These are phyloP conservation scores for Prosopis cineraria DNA, from an alignment of 306 rosid genomes.

Conservation along the genomic window DNA sequence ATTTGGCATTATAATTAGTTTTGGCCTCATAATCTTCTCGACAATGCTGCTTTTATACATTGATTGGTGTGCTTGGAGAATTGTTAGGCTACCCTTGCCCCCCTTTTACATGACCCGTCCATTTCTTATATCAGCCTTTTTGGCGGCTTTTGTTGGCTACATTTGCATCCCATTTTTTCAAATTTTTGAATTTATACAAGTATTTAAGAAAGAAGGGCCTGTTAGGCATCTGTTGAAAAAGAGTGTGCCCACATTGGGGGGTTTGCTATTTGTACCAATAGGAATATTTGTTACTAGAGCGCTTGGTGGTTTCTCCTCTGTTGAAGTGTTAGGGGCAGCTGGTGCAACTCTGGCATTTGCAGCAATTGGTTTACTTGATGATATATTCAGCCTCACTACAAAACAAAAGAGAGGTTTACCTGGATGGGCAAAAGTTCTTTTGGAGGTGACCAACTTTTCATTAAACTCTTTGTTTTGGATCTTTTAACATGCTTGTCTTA, in stretches of 20 bases:
- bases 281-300: slow-evolving; percentile 72
- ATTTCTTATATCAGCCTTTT: slow-evolving; percentile 68
- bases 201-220: slow-evolving; percentile 59
- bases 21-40: slow-evolving; percentile 62
- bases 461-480: slow-evolving; percentile 22
- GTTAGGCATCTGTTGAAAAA: slow-evolving; percentile 51
- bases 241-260: slow-evolving; percentile 89
- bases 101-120: slow-evolving; percentile 85
- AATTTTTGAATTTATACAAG: slow-evolving; percentile 60
- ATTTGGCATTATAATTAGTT: slow-evolving; percentile 60
- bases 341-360: slow-evolving; percentile 83
- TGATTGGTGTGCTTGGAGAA: slow-evolving; percentile 94
- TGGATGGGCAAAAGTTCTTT: slow-evolving; percentile 48
- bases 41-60: slow-evolving; percentile 65
- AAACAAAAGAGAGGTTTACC: slow-evolving; percentile 65
- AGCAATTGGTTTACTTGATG: slow-evolving; percentile 80
- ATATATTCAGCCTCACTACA: slow-evolving; percentile 61
- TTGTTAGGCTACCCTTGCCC: slow-evolving; percentile 79
- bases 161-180: slow-evolving; percentile 76
- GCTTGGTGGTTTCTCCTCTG: slow-evolving; percentile 62
- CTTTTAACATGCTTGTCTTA: slow-evolving; percentile 4
- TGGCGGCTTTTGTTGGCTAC: slow-evolving; percentile 81
- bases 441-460: slow-evolving; percentile 61
- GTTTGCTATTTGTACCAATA: slow-evolving; percentile 78
- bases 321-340: slow-evolving; percentile 72